phyloP scores from a whole-genome alignment of 768 basidiomycete species.

The Dioszegia crocea region DNA sequence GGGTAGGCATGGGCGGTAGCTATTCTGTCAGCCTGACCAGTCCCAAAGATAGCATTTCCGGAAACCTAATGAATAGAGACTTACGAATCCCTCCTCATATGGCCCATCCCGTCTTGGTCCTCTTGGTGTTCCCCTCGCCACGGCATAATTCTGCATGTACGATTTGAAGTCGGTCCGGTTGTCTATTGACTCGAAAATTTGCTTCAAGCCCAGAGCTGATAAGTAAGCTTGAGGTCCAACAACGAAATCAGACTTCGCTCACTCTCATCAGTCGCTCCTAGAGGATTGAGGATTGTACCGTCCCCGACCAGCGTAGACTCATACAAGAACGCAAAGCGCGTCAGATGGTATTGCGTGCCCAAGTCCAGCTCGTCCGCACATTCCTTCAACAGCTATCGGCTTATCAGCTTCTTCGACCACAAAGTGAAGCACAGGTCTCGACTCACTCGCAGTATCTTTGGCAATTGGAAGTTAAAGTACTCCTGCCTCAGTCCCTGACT shows the following conservation, averaged over 20 bases:
- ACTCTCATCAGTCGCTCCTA: constrained; percentile 46
- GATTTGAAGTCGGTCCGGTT: constrained; percentile 90
- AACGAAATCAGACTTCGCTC: constrained; percentile 19
- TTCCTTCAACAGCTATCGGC: constrained; percentile 75
- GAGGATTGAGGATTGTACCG: constrained; percentile 73
- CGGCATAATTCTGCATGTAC: constrained; percentile 96
- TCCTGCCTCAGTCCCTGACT: constrained; percentile 89
- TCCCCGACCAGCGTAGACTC: constrained; percentile 87
- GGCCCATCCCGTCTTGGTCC: constrained; percentile 88
- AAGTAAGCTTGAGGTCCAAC: neutral
- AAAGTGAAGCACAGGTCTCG: neutral
- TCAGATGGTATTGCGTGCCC: constrained; percentile 95
- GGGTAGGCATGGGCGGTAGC: constrained; percentile 47
- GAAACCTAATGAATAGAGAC: too few species aligned
- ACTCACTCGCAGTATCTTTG: constrained; percentile 83
- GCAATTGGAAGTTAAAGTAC: constrained; percentile 95
- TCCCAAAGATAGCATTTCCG: too few species aligned
- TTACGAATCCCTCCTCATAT: constrained; percentile 84
- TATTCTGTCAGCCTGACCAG: constrained; percentile 11
- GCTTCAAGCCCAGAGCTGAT: constrained; percentile 71
- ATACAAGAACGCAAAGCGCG: constrained; percentile 88
- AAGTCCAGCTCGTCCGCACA: constrained; percentile 93
- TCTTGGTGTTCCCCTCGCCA: constrained; percentile 66
- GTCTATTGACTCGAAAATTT: constrained; percentile 85
- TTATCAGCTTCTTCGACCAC: neutral